phyloP scores from a whole-genome alignment of 768 basidiomycete genomes.

The Naganishia friedmannii region DNA sequence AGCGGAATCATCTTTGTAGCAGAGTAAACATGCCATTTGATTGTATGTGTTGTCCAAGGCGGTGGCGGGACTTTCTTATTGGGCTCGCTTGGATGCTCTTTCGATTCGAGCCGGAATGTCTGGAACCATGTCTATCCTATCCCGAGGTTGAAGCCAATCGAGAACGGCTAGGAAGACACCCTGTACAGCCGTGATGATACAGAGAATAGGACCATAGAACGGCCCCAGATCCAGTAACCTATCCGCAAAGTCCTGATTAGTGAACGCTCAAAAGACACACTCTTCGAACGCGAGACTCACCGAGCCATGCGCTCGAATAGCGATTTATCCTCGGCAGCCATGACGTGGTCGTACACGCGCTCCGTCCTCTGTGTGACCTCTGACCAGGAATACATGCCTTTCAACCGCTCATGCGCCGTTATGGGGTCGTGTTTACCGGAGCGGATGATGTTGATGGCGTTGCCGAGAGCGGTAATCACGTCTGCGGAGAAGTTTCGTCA shows the following conservation, averaged over 20 bases:
- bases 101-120: neutral
- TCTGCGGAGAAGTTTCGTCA: slow-evolving; percentile 56
- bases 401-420: slow-evolving; percentile 70
- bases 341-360: slow-evolving; percentile 69
- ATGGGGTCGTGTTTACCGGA: slow-evolving; percentile 70
- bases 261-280: neutral
- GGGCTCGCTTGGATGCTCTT: neutral
- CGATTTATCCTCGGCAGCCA: slow-evolving; percentile 63
- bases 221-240: slow-evolving; percentile 70
- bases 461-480: slow-evolving; percentile 74
- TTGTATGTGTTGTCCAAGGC: neutral
- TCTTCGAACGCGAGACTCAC: slow-evolving; percentile 55
- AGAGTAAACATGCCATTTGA: neutral
- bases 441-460: slow-evolving; percentile 70
- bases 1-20: neutral
- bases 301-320: slow-evolving; percentile 74
- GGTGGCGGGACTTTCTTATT: neutral
- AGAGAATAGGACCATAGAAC: slow-evolving; percentile 81
- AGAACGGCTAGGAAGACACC: slow-evolving; percentile 81
- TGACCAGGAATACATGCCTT: slow-evolving; percentile 81
- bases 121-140: slow-evolving; percentile 69
- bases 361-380: slow-evolving; percentile 78
- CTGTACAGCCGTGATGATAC: slow-evolving; percentile 81
- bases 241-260: neutral
- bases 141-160: slow-evolving; percentile 77